phyloP scores from a whole-genome alignment of 352 stramenopile species.

The Phytopythium delawarense region DNA sequence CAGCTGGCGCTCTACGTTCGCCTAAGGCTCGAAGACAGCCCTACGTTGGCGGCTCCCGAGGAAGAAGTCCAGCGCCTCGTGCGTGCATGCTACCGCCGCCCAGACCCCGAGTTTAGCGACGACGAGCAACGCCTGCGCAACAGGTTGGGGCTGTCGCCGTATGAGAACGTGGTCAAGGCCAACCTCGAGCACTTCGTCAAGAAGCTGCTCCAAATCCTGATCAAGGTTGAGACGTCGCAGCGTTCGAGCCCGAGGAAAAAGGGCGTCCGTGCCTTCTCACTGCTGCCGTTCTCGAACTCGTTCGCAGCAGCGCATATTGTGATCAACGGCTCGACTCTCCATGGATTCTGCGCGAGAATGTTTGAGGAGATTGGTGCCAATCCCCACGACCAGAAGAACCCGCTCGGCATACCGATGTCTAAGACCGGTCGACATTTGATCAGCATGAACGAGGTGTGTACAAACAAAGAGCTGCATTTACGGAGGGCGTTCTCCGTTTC shows the following conservation, averaged over 20 bases:
- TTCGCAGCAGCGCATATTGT: conserved; percentile 1
- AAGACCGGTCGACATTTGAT: neutral
- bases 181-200: conserved; percentile 8
- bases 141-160: conserved; percentile 1
- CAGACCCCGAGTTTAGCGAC: neutral
- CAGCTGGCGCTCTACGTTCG: conserved; percentile 4
- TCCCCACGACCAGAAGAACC: neutral
- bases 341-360: conserved; percentile 2
- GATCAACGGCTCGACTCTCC: conserved; percentile 9
- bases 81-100: conserved; percentile 3
- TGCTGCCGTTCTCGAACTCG: conserved; percentile 6
- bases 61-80: conserved; percentile 1
- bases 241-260: neutral
- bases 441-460: neutral
- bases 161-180: conserved; percentile 7
- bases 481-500: conserved; percentile 9
- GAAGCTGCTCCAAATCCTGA: conserved; percentile 4
- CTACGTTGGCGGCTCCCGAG: neutral
- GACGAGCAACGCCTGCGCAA: neutral
- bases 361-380: conserved; percentile 1
- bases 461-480: conserved; percentile 3
- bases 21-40: conserved; percentile 1
- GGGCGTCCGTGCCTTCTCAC: conserved; percentile 3
- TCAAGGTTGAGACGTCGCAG: conserved; percentile 4
- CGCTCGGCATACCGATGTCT: conserved; percentile 1